phyloP scores from a whole-genome alignment of 805 yeast genomes.

The Pichia deserticola region DNA sequence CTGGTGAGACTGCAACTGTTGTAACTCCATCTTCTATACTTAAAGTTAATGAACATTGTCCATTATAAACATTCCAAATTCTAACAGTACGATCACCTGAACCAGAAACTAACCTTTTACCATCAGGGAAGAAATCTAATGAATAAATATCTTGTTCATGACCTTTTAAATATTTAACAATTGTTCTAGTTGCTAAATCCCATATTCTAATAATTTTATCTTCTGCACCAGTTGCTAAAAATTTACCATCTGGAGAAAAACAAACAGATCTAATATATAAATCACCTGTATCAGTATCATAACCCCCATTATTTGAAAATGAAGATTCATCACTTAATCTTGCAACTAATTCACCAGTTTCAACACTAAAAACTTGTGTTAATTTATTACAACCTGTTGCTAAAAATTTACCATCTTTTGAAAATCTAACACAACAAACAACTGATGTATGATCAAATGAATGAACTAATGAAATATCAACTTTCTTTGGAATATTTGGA shows the following conservation, averaged over 20 bases:
- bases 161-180: constrained; percentile 80
- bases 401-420: constrained; percentile 81
- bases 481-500: constrained; percentile 67
- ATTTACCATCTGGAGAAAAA: constrained; percentile 91
- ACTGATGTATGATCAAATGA: constrained; percentile 90
- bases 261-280: constrained; percentile 92
- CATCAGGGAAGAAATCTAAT: constrained; percentile 89
- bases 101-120: constrained; percentile 88
- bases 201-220: constrained; percentile 89
- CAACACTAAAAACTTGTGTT: constrained; percentile 89
- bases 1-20: constrained; percentile 94
- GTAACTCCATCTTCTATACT: constrained; percentile 97
- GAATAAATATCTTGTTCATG: constrained; percentile 98
- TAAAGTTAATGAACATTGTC: constrained; percentile 81
- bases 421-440: constrained; percentile 93
- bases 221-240: constrained; percentile 90
- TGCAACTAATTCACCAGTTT: constrained; percentile 84
- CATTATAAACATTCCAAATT: constrained; percentile 89
- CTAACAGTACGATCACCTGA: constrained; percentile 95
- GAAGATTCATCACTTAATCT: constrained; percentile 74
- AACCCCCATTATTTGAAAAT: constrained; percentile 35
- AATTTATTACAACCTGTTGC: constrained; percentile 97
- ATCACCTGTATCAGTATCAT: constrained; percentile 67
- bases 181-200: constrained; percentile 82
- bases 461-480: constrained; percentile 84